Evolutionary conservation across 345 rosid genomes (phyloP).

Genomic region (Cardamine occulta): DNA sequence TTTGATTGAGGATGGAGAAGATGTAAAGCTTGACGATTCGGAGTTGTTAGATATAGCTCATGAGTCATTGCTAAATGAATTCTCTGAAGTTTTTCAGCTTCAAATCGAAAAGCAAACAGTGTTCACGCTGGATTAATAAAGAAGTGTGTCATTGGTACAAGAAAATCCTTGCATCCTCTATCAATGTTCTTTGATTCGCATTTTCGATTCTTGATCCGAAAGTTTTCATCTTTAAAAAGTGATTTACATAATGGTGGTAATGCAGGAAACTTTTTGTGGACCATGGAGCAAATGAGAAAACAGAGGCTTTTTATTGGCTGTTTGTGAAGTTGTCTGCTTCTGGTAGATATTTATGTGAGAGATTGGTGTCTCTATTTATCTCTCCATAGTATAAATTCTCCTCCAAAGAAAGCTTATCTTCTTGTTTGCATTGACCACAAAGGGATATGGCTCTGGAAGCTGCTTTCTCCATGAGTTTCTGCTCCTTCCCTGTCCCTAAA

Average conservation of each 20-base stretch:
- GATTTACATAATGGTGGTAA: not conserved
- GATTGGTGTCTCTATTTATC: conserved; percentile 17
- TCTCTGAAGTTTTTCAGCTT: conserved; percentile 72
- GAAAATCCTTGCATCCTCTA: not conserved
- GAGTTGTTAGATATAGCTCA: conserved; percentile 51
- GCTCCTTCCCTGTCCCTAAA: conserved; percentile 30
- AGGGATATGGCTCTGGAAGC: conserved; percentile 24
- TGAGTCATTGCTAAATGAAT: conserved; percentile 63
- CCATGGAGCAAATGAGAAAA: not conserved
- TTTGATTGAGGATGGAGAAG: conserved; percentile 41
- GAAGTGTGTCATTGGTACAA: conserved; percentile 1
- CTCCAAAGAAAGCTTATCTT: conserved; percentile 44
- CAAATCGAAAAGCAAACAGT: conserved; percentile 42
- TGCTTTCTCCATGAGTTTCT: conserved; percentile 41
- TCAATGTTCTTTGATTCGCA: not conserved
- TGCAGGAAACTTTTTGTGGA: conserved; percentile 28
- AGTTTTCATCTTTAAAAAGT: not conserved
- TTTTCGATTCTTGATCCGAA: not conserved
- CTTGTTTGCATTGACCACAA: conserved; percentile 9
- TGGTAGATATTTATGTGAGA: conserved; percentile 25
- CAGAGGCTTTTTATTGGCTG: conserved; percentile 28
- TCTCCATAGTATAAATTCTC: too few species aligned
- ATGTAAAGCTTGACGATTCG: conserved; percentile 37
- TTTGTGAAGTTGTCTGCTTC: conserved; percentile 35
- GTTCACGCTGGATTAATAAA: not conserved